Base-by-base conservation (phyloP, 306 rosid genomes). In the Biancaea sappan region DNA sequence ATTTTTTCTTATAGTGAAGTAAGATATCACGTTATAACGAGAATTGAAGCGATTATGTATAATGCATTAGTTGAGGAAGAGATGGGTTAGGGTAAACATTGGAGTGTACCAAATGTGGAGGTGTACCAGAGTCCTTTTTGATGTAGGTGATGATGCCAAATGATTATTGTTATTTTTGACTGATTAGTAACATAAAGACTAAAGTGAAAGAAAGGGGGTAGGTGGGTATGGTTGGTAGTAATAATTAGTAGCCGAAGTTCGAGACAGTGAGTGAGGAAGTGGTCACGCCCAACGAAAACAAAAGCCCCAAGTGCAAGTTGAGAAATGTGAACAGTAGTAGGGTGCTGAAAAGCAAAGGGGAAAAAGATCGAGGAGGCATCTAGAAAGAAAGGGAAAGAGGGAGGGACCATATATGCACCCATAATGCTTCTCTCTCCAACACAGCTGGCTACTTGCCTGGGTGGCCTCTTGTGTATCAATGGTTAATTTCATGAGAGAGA, bases 331-430 rank as follows among this genome's bases (percentile, higher is more conserved):
- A n/a, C n/a, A n/a, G n/a, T 12, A 0, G 14, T 16, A 83, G 83
- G 83, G 90, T 86, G 78, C 79, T 80, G 54, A 56, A 85, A 84
- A 82, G 89, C 32, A 80, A 44, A 60, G 68, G 44, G 69, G 48
- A 63, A 62, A 66, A 62, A 71, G 38, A 69, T 56, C 52, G 67
- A 57, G 21, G 71, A 71, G 67, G 87, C 88, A 84, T 77, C 72
- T 38, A 41, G 60, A 82, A 81, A 77, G 75, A 76, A 80, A 78
- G 67, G 76, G 76, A 29, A 41, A 46, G 53, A 37, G 56, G 71
- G 66, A 66, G 85, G 89, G 81, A 86, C 83, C 85, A 80, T 51
- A 5, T 66, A 5, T 38, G 22, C 66, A 54, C 61, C 73, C 72
- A 56, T 78, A 3, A 35, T 74, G n/a, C n/a, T n/a, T n/a, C n/a